phyloP scores from a whole-genome alignment of 2,329 filamentous ascomycete genomes.

The Penicillium sp. region DNA sequence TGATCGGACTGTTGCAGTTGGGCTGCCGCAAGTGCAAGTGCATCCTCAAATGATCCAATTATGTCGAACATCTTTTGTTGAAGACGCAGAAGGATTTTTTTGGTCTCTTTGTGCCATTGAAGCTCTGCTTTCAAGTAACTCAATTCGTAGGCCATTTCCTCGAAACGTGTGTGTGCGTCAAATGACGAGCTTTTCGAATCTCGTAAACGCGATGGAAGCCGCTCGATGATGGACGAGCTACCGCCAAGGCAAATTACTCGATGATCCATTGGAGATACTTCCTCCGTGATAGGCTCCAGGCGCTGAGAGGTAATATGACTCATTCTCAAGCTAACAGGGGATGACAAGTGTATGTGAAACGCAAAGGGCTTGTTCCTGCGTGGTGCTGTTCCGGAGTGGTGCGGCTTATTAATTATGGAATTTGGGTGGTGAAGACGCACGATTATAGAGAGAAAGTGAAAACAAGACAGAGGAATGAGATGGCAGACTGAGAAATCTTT shows the following conservation, averaged over 20 bases:
- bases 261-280: constrained; percentile 11
- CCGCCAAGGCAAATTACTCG: constrained; percentile 8
- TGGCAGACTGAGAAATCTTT: too few relatives aligned
- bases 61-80: constrained; percentile 8
- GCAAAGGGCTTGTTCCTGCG: too few relatives aligned
- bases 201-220: constrained; percentile 10
- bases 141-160: constrained; percentile 12
- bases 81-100: constrained; percentile 11
- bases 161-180: constrained; percentile 1
- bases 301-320: background rate
- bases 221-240: constrained; percentile 12
- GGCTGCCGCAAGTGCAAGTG: constrained; percentile 3
- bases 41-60: constrained; percentile 8
- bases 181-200: constrained; percentile 2
- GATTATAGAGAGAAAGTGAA: too few relatives aligned
- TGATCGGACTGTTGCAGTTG: background rate
- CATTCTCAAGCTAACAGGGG: background rate
- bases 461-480: too few relatives aligned
- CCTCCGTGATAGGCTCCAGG: constrained; percentile 12
- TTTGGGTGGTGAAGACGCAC: too few relatives aligned
- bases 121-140: constrained; percentile 15
- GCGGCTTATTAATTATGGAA: too few relatives aligned
- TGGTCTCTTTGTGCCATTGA: constrained; percentile 15
- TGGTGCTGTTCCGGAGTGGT: too few relatives aligned
- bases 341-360: too few relatives aligned